These are phyloP conservation scores for Microascus cirrosus DNA, from an alignment of 2,329 filamentous ascomycete genomes.

Conservation along the genomic window DNA sequence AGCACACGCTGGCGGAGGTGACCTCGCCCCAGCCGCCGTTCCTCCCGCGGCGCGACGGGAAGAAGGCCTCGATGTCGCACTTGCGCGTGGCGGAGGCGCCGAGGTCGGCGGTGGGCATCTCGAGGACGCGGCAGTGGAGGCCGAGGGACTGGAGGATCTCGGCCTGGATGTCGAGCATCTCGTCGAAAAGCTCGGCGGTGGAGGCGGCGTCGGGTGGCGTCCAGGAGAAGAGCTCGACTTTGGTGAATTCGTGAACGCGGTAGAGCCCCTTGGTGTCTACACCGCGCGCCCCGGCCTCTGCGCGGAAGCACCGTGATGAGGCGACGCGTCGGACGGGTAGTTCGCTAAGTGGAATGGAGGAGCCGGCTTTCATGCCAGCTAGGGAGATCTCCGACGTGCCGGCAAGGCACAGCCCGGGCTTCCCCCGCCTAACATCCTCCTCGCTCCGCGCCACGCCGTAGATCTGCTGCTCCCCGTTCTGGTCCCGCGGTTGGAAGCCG, in stretches of 20 bases:
- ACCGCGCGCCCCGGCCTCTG: conserved; percentile 84
- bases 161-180: conserved; percentile 78
- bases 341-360: conserved; percentile 49
- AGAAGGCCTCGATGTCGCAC: conserved; percentile 87
- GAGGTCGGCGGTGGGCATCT: conserved; percentile 84
- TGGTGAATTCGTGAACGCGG: conserved; percentile 96
- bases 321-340: conserved; percentile 74
- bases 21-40: conserved; percentile 78
- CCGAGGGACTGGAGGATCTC: conserved; percentile 69
- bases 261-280: conserved; percentile 90
- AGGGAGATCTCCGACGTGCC: conserved; percentile 93
- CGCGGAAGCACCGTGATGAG: conserved; percentile 85
- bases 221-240: conserved; percentile 97
- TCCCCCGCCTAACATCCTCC: conserved; percentile 47
- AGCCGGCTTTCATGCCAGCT: conserved; percentile 76
- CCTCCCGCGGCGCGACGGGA: conserved; percentile 57
- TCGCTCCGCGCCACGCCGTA: conserved; percentile 52
- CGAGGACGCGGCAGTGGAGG: conserved; percentile 76
- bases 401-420: conserved; percentile 64
- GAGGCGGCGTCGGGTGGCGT: conserved; percentile 43
- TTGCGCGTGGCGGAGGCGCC: conserved; percentile 83
- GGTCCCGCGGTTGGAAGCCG: conserved; percentile 88
- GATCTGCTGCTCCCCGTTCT: conserved; percentile 83
- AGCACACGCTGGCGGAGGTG: conserved; percentile 81
- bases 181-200: conserved; percentile 57